Evolutionary conservation across 768 basidiomycete genomes (phyloP), one percentile per base, ranked within the genome.

Genomic region (Lanmaoa pseudosensibilis): DNA sequence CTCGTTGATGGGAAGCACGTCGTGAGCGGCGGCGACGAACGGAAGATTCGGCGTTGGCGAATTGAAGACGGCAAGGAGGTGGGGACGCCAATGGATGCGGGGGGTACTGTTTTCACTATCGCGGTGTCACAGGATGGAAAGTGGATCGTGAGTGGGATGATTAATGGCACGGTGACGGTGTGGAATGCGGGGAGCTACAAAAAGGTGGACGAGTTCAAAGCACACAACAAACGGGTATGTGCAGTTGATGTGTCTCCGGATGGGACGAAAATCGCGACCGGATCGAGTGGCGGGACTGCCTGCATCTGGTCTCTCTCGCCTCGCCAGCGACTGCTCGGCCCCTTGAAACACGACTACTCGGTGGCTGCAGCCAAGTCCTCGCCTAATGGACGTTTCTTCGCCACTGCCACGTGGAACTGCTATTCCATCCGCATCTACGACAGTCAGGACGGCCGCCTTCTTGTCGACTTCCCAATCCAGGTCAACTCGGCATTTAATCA

Each of bases 221-320:
- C 2, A 8, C 46, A 48, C n/a, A 11, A 0, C 8, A 5, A 7
- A 3, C 3, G 0, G 1, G 49, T 56, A 2, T 6, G 27, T 2
- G 34, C 51, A 1, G 49, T 61, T 2, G 61, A 61, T 40, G 4
- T 61, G 12, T 56, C 50, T 0, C 48, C 40, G 2, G 59, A 62
- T 5, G 51, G 19, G 23, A 39, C 39, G 9, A 53, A 11, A 19
- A 39, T 62, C 21, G 48, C 13, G 25, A 44, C 44, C 1, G 55
- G 48, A 3, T 33, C 57, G 10, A 2, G 2, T 4, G 37, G 39
- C 23, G 1, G 0, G 16, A 50, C 47, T 1, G 34, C 13, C n/a
- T 34, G 30, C n/a, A 12, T 58, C 21, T 44, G 41, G 40, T 36
- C 41, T 18, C 12, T 48, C 9, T 16, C 18, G 3, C 48, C 36